Evolutionary conservation across 2,329 filamentous ascomycete genomes (phyloP), one percentile per base, ranked within the genome.

Genomic region (Alternaria sp.): DNA sequence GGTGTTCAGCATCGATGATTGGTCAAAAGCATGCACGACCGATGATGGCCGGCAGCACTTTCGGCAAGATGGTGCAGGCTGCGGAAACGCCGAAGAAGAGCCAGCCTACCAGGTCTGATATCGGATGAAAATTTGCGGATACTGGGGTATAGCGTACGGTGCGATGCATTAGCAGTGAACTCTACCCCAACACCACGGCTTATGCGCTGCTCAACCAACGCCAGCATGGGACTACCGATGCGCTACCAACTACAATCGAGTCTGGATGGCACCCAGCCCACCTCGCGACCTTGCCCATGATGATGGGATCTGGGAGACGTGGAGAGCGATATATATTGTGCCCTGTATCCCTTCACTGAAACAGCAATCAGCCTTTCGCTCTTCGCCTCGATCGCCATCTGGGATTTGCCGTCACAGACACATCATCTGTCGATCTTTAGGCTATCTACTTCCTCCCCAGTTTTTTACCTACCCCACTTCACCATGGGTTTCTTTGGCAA

Each of bases 401-500:
- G 54, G 63, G 62, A 61, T 54, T 52, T 24, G 51, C 46, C 51
- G 58, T 29, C 42, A 39, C 49, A 51, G 24, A 49, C 23, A 26
- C 31, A 37, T 23, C 39, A 53, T 51, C 33, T 42, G 23, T 54
- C 44, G 45, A 39, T 46, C 45, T 33, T 42, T 51, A 29, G 51
- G 36, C 45, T 41, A 39, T 53, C 41, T 31, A 29, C 51, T 23
- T 46, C 36, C 26, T 34, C 26, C 21, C 17, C 24, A 26, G 17
- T 17, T 50, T 31, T 14, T 42, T 14, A 54, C 48, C 21, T 37
- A 48, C 21, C 14, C 40, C 11, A 23, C 28, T 11, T 31, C 58
- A 70, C 17, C 56, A 74, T 74, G 63, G 67, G 67, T 53, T 54
- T 70, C 55, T 69, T 76, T 52, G 66, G 68, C 33, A 63, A 68